phyloP scores from a whole-genome alignment of 495 filamentous ascomycete genomes.

The Penicilliopsis zonata region DNA sequence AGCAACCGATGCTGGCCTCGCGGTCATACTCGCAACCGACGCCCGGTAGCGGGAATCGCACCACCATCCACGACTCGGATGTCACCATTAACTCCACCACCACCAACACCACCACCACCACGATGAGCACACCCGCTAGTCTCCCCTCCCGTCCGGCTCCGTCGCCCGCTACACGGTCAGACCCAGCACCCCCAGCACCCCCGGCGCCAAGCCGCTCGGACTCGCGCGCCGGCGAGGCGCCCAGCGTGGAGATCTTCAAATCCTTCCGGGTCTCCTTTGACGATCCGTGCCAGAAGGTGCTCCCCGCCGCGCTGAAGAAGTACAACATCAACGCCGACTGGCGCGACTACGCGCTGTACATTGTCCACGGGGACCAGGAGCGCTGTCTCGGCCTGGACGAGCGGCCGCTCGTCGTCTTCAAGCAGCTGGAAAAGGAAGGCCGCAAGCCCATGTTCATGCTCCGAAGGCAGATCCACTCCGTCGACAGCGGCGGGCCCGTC shows the following conservation, averaged over 20 bases:
- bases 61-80: slow-evolving; percentile 25
- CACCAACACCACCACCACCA: slow-evolving; percentile 4
- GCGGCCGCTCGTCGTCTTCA: slow-evolving; percentile 89
- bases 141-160: slow-evolving; percentile 23
- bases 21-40: slow-evolving; percentile 34
- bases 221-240: slow-evolving; percentile 29
- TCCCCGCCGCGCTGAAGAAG: slow-evolving; percentile 89
- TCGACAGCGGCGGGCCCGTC: too few species aligned
- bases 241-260: slow-evolving; percentile 89
- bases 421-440: slow-evolving; percentile 90
- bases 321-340: slow-evolving; percentile 97
- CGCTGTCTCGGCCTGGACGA: slow-evolving; percentile 85
- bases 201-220: slow-evolving; percentile 30
- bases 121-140: too few species aligned
- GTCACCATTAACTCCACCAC: slow-evolving; percentile 39
- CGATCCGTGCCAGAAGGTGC: slow-evolving; percentile 92
- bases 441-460: slow-evolving; percentile 99
- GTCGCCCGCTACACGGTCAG: slow-evolving; percentile 23
- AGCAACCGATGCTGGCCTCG: slow-evolving; percentile 34
- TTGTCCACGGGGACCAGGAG: slow-evolving; percentile 95
- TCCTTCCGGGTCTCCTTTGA: slow-evolving; percentile 96
- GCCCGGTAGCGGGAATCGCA: slow-evolving; percentile 17
- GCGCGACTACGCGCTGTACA: slow-evolving; percentile 94
- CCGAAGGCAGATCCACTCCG: slow-evolving; percentile 41
- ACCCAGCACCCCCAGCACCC: too few species aligned